phyloP scores from a whole-genome alignment of 2,329 filamentous ascomycete species.

The Penicillium oxalicum region DNA sequence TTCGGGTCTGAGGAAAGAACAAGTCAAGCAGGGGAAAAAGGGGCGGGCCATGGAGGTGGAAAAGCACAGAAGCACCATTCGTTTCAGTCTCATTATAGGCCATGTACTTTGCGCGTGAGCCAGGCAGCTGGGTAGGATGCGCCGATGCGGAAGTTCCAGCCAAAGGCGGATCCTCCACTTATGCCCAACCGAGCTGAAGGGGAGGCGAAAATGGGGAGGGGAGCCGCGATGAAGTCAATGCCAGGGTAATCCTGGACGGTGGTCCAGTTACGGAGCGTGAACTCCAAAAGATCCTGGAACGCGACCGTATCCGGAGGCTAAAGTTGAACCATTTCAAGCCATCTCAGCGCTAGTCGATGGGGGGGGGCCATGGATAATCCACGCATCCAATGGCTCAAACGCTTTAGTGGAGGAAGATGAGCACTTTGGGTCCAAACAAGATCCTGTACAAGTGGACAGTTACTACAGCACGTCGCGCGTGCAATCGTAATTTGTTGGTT shows the following conservation, averaged over 20 bases:
- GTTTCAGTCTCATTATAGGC: not conserved
- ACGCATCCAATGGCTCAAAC: constrained; percentile 14
- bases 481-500: too few relatives aligned
- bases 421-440: too few relatives aligned
- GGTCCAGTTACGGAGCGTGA: constrained; percentile 25
- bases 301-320: constrained; percentile 23
- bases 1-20: constrained; percentile 6
- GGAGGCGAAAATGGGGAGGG: constrained; percentile 11
- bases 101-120: not conserved
- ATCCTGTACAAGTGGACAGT: too few relatives aligned
- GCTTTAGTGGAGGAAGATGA: not conserved
- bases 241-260: constrained; percentile 20
- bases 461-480: too few relatives aligned
- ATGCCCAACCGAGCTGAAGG: constrained; percentile 11
- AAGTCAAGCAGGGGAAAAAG: not conserved
- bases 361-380: constrained; percentile 7
- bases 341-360: constrained; percentile 13
- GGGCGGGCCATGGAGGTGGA: not conserved
- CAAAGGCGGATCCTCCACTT: constrained; percentile 7
- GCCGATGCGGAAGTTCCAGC: constrained; percentile 2
- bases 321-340: constrained; percentile 12
- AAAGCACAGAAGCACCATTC: not conserved
- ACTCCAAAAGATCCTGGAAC: constrained; percentile 21
- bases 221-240: constrained; percentile 18
- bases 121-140: not conserved